phyloP scores from a whole-genome alignment of 1,284 basidiomycete species.

The Laetiporus sulphureus region DNA sequence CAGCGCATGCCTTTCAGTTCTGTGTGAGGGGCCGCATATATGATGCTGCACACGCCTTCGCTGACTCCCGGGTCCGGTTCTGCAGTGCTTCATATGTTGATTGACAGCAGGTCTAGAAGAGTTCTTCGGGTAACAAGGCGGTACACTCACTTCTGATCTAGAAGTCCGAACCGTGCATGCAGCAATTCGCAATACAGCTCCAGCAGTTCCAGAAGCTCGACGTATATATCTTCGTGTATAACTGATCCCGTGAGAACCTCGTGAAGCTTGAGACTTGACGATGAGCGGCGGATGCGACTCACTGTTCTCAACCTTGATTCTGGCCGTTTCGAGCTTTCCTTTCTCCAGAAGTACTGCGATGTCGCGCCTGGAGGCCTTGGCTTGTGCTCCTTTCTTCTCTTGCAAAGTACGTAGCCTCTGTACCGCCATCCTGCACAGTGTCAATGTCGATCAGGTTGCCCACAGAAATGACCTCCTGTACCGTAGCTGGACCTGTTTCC shows the following conservation, averaged over 20 bases:
- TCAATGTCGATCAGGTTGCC: conserved; percentile 6
- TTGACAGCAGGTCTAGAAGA: background rate
- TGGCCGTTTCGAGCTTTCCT: conserved; percentile 77
- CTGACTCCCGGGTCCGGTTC: conserved; percentile 80
- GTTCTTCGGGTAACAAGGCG: conserved; percentile 1
- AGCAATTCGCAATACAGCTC: conserved; percentile 93
- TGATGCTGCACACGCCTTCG: conserved; percentile 76
- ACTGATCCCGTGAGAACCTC: conserved; percentile 37
- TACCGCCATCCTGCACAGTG: conserved; percentile 67
- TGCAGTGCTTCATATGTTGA: conserved; percentile 41
- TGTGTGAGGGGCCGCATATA: conserved; percentile 87
- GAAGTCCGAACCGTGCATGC: conserved; percentile 86
- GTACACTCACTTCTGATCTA: conserved; percentile 71
- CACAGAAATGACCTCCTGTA: conserved; percentile 25
- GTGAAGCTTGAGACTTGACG: conserved; percentile 1
- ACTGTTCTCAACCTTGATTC: conserved; percentile 79
- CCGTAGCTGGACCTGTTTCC: conserved; percentile 62
- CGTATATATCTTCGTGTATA: conserved; percentile 80
- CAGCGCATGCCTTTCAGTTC: conserved; percentile 66
- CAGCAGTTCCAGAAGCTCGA: conserved; percentile 86
- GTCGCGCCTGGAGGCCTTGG: conserved; percentile 76
- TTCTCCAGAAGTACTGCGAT: conserved; percentile 75
- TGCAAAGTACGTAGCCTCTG: conserved; percentile 87
- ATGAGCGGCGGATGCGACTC: conserved; percentile 23
- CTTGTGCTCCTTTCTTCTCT: conserved; percentile 91